Evolutionary conservation across 2,329 filamentous ascomycete genomes (phyloP).

Genomic region (Colletotrichum musae): DNA sequence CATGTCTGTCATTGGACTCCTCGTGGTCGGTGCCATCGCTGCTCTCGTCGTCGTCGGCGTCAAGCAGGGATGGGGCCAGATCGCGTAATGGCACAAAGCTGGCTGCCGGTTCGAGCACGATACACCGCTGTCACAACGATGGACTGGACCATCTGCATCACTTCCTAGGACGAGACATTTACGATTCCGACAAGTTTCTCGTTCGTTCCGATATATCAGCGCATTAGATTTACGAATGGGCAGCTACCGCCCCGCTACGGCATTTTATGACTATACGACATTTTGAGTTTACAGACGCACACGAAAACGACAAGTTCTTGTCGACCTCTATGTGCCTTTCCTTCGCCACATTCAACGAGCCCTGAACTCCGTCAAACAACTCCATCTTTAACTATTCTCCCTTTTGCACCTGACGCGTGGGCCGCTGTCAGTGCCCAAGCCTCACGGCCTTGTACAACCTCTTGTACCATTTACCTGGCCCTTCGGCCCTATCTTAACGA

Average conservation of each 20-base stretch:
- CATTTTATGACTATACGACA: slow-evolving; percentile 41
- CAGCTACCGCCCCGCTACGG: slow-evolving; percentile 21
- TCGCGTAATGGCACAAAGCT: slow-evolving; percentile 7
- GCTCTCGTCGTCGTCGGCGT: slow-evolving; percentile 67
- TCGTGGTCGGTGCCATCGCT: slow-evolving; percentile 67
- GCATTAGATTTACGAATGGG: slow-evolving; percentile 33
- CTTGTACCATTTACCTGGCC: slow-evolving; percentile 21
- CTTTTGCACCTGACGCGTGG: too few species aligned
- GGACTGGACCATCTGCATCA: background rate
- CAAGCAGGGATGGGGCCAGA: slow-evolving; percentile 62
- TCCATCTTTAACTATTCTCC: background rate
- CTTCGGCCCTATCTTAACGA: background rate
- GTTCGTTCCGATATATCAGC: slow-evolving; percentile 13
- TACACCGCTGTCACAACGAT: background rate
- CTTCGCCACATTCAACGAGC: background rate
- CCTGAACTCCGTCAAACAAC: background rate
- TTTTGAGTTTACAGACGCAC: slow-evolving; percentile 3
- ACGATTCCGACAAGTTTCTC: background rate
- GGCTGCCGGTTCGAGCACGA: background rate
- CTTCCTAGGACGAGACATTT: background rate
- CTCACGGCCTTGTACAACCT: background rate
- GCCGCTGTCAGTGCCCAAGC: background rate
- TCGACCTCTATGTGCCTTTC: background rate
- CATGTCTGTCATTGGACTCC: slow-evolving; percentile 70
- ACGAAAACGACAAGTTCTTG: slow-evolving; percentile 4